Conservation (phyloP, 208 protist species). For the Trypanosoma lewisi region DNA sequence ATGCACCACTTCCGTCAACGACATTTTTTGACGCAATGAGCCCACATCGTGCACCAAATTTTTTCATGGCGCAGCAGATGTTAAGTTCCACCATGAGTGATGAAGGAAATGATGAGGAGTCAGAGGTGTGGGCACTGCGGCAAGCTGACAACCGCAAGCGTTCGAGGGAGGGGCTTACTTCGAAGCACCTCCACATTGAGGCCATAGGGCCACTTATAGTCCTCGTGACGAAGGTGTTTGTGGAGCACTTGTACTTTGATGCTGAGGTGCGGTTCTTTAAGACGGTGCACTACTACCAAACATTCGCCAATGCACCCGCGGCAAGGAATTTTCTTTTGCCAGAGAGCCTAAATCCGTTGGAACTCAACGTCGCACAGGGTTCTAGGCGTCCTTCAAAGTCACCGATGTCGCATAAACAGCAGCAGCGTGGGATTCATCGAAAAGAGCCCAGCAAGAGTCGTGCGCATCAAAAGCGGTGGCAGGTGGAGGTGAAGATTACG, state of each 20-base stretch:
- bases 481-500: conserved; percentile 64
- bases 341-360: background rate
- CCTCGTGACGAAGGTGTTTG: conserved; percentile 52
- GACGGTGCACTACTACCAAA: conserved; percentile 6
- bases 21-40: conserved; percentile 42
- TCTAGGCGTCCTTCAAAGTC: background rate
- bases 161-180: conserved; percentile 57
- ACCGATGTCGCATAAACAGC: background rate
- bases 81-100: background rate
- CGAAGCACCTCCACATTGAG: conserved; percentile 76
- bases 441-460: conserved; percentile 61
- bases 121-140: conserved; percentile 48
- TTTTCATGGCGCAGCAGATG: conserved; percentile 26
- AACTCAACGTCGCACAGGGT: background rate
- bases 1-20: conserved; percentile 47
- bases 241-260: conserved; percentile 11
- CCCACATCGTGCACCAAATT: conserved; percentile 30
- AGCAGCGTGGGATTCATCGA: background rate
- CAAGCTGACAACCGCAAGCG: conserved; percentile 71
- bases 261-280: conserved; percentile 12
- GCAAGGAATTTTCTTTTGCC: background rate
- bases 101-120: conserved; percentile 9
- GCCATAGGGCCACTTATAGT: conserved; percentile 53
- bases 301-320: background rate
- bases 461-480: conserved; percentile 78